Conservation (phyloP, 345 rosid genomes). For the Brassica incana region DNA sequence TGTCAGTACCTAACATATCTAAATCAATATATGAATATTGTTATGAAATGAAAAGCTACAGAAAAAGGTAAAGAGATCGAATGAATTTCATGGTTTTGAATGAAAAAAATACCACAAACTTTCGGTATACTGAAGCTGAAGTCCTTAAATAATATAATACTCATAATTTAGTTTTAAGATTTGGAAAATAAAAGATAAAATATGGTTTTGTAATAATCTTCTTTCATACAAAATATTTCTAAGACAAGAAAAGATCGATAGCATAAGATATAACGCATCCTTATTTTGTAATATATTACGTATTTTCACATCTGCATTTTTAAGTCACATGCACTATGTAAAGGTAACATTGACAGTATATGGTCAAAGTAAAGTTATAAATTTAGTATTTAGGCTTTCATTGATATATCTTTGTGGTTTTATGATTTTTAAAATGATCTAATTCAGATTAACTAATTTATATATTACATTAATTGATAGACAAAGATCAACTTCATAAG, state of each 20-base stretch:
- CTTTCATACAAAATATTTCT: neutral
- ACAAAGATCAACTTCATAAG: neutral
- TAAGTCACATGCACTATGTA: neutral
- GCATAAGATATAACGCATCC: neutral
- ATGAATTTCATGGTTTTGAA: neutral
- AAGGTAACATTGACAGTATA: neutral
- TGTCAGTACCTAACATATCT: no score
- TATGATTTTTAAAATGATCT: neutral
- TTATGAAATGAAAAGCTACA: neutral
- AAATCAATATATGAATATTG: neutral
- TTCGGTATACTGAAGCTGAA: no score
- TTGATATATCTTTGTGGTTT: no score
- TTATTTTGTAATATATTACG: neutral
- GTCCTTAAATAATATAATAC: no score
- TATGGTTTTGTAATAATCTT: neutral
- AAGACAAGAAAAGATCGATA: neutral
- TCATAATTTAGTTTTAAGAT: no score
- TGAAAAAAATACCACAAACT: neutral
- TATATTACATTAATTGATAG: neutral
- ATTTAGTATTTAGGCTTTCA: neutral
- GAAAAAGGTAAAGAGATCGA: neutral
- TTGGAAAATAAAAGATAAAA: neutral
- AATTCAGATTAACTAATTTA: neutral
- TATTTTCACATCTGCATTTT: neutral
- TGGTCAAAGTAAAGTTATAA: neutral